These are phyloP conservation scores for Nymphaea colorata DNA, from an alignment of 164 flowering plant genomes.

Conservation along the genomic window DNA sequence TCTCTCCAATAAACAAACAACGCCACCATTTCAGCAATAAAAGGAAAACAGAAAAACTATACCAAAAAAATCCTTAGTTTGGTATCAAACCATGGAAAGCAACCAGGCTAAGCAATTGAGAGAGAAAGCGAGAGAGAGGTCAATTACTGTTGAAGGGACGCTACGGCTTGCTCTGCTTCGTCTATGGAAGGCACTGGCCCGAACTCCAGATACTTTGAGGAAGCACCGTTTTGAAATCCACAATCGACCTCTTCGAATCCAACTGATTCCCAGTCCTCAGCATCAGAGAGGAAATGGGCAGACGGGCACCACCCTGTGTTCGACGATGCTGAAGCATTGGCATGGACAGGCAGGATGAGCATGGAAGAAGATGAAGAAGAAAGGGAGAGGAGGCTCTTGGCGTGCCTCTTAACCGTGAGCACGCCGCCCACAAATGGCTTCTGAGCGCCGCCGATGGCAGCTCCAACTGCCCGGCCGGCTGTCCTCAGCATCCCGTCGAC, in stretches of 20 bases:
- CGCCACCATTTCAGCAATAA: not conserved
- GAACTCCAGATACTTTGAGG: slow-evolving; percentile 22
- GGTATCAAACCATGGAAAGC: not conserved
- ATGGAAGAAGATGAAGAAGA: slow-evolving; percentile 8
- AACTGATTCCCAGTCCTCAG: slow-evolving; percentile 41
- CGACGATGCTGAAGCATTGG: slow-evolving; percentile 2
- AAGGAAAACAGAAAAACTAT: not conserved
- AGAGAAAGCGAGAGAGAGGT: not conserved
- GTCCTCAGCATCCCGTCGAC: slow-evolving; percentile 35
- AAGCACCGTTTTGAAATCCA: slow-evolving; percentile 4
- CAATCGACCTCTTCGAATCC: slow-evolving; percentile 14
- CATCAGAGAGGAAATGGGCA: slow-evolving; percentile 1
- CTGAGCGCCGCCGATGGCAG: slow-evolving; percentile 21
- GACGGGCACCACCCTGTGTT: slow-evolving; percentile 11
- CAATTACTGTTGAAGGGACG: slow-evolving; percentile 51
- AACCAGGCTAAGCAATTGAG: not conserved
- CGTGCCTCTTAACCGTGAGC: slow-evolving; percentile 5
- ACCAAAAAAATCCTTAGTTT: not conserved
- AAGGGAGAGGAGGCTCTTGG: slow-evolving; percentile 8
- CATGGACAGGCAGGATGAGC: slow-evolving; percentile 4
- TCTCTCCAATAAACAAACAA: too few relatives aligned
- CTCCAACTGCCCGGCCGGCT: slow-evolving; percentile 33
- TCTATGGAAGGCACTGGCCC: slow-evolving; percentile 48
- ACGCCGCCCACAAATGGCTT: slow-evolving; percentile 7
- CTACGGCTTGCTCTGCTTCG: slow-evolving; percentile 50